phyloP scores from a whole-genome alignment of 1,284 basidiomycete species.

The Papiliotrema laurentii region DNA sequence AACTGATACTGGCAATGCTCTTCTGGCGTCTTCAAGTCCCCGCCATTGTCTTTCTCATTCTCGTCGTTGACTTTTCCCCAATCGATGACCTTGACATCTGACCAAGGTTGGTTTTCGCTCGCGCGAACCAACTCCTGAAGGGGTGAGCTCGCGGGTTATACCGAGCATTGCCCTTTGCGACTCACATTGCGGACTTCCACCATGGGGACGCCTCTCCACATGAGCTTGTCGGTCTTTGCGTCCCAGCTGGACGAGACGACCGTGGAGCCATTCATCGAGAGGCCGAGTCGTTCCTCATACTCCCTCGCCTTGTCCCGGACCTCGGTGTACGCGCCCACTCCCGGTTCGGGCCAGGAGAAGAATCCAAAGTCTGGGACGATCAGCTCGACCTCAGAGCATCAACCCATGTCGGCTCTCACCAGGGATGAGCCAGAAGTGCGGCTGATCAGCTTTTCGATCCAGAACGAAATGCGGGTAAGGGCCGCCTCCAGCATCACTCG shows the following conservation, averaged over 20 bases:
- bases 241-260: slow-evolving; percentile 23
- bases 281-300: slow-evolving; percentile 21
- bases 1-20: slow-evolving; percentile 46
- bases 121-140: slow-evolving; percentile 31
- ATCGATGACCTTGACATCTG: slow-evolving; percentile 25
- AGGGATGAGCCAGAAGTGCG: slow-evolving; percentile 39
- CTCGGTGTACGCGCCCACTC: slow-evolving; percentile 33
- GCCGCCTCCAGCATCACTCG: slow-evolving; percentile 30
- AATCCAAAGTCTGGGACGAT: slow-evolving; percentile 41
- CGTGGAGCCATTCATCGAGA: slow-evolving; percentile 2
- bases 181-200: slow-evolving; percentile 34
- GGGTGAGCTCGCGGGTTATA: slow-evolving; percentile 5
- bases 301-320: slow-evolving; percentile 29
- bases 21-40: slow-evolving; percentile 30
- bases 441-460: slow-evolving; percentile 23
- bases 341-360: slow-evolving; percentile 44
- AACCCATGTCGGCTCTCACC: slow-evolving; percentile 11
- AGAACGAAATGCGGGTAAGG: slow-evolving; percentile 22
- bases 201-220: slow-evolving; percentile 42
- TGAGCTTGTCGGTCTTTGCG: slow-evolving; percentile 34
- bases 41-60: slow-evolving; percentile 16
- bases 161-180: neutral
- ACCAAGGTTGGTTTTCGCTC: slow-evolving; percentile 25
- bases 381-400: neutral
- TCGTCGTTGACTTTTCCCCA: slow-evolving; percentile 29